Conservation (phyloP, 768 basidiomycete genomes). For the Phlegmacium glaucopus region DNA sequence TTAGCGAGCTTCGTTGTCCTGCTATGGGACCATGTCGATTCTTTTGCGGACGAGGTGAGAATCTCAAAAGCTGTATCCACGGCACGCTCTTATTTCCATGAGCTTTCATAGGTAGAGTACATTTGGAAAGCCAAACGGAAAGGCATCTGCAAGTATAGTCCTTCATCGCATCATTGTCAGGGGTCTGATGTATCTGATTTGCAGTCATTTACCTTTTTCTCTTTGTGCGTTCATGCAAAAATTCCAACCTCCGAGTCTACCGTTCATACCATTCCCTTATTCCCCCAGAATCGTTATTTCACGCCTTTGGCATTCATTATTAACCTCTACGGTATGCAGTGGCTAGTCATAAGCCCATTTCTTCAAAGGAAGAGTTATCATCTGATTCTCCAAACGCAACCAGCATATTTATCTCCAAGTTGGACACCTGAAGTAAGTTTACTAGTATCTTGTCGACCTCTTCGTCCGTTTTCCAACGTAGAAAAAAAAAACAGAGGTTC, state of each 20-base stretch:
- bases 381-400: background rate
- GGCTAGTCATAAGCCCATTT: background rate
- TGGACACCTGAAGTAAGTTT: constrained; percentile 37
- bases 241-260: background rate
- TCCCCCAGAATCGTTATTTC: constrained; percentile 55
- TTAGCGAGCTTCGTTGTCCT: constrained; percentile 48
- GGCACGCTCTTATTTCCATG: background rate
- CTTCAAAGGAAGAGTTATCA: background rate
- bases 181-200: background rate
- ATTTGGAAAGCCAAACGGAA: constrained; percentile 49
- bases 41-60: constrained; percentile 43
- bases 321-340: constrained; percentile 42
- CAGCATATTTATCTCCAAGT: constrained; percentile 40
- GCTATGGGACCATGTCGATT: constrained; percentile 55
- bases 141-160: constrained; percentile 34
- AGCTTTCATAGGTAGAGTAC: constrained; percentile 37
- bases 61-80: background rate
- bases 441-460: background rate
- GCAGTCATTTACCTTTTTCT: constrained; percentile 43
- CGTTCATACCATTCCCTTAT: no score
- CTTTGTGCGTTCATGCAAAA: constrained; percentile 25
- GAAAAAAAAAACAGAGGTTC: constrained; percentile 12
- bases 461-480: background rate
- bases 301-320: constrained; percentile 61
- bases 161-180: background rate